Base-by-base conservation (phyloP, 192 early-diverging fungal species). In the Coemansia sp. region DNA sequence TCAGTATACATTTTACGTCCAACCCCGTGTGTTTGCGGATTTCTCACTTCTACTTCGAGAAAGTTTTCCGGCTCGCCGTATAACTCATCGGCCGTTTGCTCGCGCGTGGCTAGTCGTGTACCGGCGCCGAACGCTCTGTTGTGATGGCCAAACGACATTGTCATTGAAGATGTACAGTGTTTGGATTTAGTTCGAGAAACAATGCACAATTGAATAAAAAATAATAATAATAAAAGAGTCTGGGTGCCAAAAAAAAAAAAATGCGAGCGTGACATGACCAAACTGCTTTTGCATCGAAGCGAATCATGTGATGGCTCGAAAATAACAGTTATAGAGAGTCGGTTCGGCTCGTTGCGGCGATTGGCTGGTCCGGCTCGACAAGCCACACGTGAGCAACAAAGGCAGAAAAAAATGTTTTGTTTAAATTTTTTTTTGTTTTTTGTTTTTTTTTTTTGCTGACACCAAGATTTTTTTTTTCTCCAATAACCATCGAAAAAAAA, bases 41-140 rank as follows among this genome's bases (percentile, higher is more conserved):
- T 94, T 59, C 83, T 83, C 29, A 99, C 92, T 74, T 96, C 94
- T 65, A 97, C 90, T 79, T 97, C 97, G 30, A 99, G 81, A 77
- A 96, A 99, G 86, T 97, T 98, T 75, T 99, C 97, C 31, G 97
- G 97, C 51, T 90, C 83, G 42, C 91, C 93, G 78, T 99, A 99
- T 32, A 69, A 54, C 34, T 81, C 75, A 33, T 75, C 83, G 34
- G 61, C 60, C 0, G 78, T 63, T 57, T 75, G 76, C 59, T 78
- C 70, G 40, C 68, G 73, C 33, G 69, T 60, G 5, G 58, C 63
- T 10, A 73, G 68, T 3, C 77, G 76, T 6, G 69, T 72, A 57
- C 33, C 45, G 10, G 62, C 58, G 32, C 66, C 67, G 38, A 81
- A 76, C 0, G 73, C 73, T 20, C 71, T 60, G 61, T 32, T 66